Evolutionary conservation across 2,329 filamentous ascomycete genomes (phyloP), one percentile per base, ranked within the genome.

Genomic region (Zopfia rhizophila): DNA sequence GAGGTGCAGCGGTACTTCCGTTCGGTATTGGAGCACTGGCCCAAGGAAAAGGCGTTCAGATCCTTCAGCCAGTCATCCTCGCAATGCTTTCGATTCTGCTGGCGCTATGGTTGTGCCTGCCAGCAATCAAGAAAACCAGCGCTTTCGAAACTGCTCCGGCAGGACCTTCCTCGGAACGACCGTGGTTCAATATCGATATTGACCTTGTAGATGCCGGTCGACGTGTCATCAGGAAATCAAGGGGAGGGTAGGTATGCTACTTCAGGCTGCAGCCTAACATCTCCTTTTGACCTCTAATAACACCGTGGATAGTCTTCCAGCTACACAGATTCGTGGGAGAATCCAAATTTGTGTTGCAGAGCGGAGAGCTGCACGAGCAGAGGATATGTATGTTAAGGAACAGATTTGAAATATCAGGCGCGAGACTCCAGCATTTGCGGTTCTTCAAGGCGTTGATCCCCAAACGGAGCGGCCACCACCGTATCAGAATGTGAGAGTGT

Each of bases 1-100:
- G 80, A 2, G 90, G 90, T 1, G 88, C 85, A 1, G 85, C 87
- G 70, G 58, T 76, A 1, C 87, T 65, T 77, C 87, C 17, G 78
- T 90, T 75, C 39, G 80, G 80, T 2, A 82, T 88, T 1, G 87
- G 86, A 3, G 84, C 84, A 3, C 82, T 89, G 55, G 84, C 87
- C 3, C 79, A 85, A 61, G 72, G 75, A 2, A 79, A 74, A 51
- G 82, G 82, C 6, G 81, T 85, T 5, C 63, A 76, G 57, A 77
- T 84, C 3, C 57, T 85, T 53, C 81, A 83, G 64, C 82, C 82
- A 1, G 79, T 85, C 60, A 75, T 82, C 19, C 61, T 84, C 40
- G 78, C 74, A 7, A 56, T 83, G 30, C 69, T 83, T 18, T 77
- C 65, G 7, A 70, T 75, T 12, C 75, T 80, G 28, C 66, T 79